Base-by-base conservation (phyloP, 129 eudicot species). In the Pittosporum tobira region DNA sequence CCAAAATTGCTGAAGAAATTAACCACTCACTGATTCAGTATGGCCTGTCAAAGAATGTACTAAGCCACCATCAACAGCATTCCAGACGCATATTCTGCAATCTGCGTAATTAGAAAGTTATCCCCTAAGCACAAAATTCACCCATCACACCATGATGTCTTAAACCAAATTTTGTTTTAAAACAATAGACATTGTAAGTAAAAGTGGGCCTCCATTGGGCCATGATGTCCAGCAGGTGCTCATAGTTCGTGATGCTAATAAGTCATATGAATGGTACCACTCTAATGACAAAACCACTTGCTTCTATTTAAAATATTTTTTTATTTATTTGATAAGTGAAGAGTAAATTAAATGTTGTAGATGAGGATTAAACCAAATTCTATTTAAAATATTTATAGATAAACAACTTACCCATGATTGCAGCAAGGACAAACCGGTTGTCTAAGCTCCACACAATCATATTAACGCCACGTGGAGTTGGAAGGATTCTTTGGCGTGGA, bases 31-130 rank as follows among this genome's bases (percentile, higher is more conserved):
- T 71, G 96, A 84, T 22, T 81, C 88, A 57, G 78, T 91, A 70
- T 91, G 99, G 60, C 99, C 99, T 20, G 96, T 91, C 76, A 91
- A 78, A 70, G 90, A 91, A 74, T 91, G 99, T 31, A 91, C 96
- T 64, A 91, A 68, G 81, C 99, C 83, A 45, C 99, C 99, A 80
- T 91, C 99, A 70, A 79, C 81, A 55, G 96, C 99, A 81, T 91
- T 91, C 99, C 99, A 91, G 23, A 86, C 99, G 66, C 99, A 91
- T 60, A 91, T 91, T 81, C 99, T 91, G 85, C 94, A 81, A 83
- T 91, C 96, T 91, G 84, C 74, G 77, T 5, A 6, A 7, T 50
- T 19, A 48, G 22, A 55, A 34, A 47, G 49, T 24, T 26, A 25
- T 58, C 22, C 37, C 6, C 0, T 43, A 8, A 26, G 65, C 40